Base-by-base conservation (phyloP, 2,329 filamentous ascomycete species). In the Fusarium nurragi region DNA sequence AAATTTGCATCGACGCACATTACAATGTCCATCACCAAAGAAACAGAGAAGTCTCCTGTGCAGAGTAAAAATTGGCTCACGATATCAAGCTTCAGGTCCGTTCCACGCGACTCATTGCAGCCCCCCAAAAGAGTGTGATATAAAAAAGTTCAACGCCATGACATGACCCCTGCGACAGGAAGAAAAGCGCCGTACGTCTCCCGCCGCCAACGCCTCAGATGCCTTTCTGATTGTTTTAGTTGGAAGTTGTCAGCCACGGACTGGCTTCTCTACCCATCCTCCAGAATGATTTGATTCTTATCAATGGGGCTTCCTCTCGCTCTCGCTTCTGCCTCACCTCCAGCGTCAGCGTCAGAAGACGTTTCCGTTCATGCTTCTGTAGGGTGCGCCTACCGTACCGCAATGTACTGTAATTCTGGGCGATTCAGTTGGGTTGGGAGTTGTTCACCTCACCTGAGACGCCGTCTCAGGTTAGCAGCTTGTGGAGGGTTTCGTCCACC, bases 391-490 rank as follows among this genome's bases (percentile, higher is more conserved):
- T 51, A 9, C 21, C 30, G 38, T 23, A 14, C 38, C 7, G 16
- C 16, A 21, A 21, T 49, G 25, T 43, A 50, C 36, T 22, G 16
- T 32, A 45, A 32, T 30, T 44, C 11, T 25, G 26, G 43, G 13
- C 38, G 7, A 34, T 53, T 58, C 41, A 34, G 60, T 54, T 54
- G 45, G 54, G 44, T 65, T 30, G 26, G n/a, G 16, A 16, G 16
- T 34, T n/a, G 32, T 63, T 69, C 60, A 71, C 56, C 64, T 73
- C 68, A 76, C 74, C 74, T 76, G 74, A 76, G 74, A 76, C 74
- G 53, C 2, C 48, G 74, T 76, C 74, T 76, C 74, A 76, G 74
- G 74, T 76, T 67, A 67, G 60, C 46, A 56, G 53, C 37, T 34
- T 46, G 56, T 69, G 62, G 62, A n/a, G n/a, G n/a, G n/a, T n/a